Conservation (phyloP, 225 moss, liverwort and hornwort species). For the Anthoceros angustus region DNA sequence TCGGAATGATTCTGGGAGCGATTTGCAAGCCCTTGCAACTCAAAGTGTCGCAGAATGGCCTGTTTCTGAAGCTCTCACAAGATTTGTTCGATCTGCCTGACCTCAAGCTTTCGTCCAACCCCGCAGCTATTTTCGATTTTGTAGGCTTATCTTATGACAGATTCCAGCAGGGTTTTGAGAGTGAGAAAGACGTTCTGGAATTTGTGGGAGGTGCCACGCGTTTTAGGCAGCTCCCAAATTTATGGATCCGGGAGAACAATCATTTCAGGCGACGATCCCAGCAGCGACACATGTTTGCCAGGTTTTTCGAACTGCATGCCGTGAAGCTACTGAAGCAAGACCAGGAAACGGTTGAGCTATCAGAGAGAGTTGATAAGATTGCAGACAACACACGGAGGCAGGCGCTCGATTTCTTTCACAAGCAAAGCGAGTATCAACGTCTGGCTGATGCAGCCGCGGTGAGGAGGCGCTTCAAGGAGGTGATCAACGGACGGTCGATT, state of each 20-base stretch:
- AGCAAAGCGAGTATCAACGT: conserved; percentile 1
- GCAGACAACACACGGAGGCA: not conserved
- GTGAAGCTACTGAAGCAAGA: not conserved
- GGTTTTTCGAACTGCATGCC: not conserved
- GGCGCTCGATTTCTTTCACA: not conserved
- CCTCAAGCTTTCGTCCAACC: not conserved
- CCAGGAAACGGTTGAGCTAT: not conserved
- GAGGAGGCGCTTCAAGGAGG: not conserved
- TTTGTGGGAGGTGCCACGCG: not conserved
- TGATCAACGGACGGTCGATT: not conserved
- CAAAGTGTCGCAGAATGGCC: not conserved
- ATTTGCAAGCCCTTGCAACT: not conserved
- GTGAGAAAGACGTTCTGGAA: not conserved
- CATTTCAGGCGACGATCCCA: conserved; percentile 1
- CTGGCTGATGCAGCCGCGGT: not conserved
- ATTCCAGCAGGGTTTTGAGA: not conserved
- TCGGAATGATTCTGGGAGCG: not conserved
- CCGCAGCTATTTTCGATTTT: not conserved
- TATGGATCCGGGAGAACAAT: not conserved
- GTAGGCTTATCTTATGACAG: not conserved
- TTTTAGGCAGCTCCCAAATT: not conserved
- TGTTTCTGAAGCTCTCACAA: not conserved
- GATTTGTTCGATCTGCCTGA: not conserved
- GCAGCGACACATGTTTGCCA: not conserved
- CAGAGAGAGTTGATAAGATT: not conserved